Evolutionary conservation across 2,329 filamentous ascomycete species (phyloP).

Genomic region (Fusarium subtropicale): DNA sequence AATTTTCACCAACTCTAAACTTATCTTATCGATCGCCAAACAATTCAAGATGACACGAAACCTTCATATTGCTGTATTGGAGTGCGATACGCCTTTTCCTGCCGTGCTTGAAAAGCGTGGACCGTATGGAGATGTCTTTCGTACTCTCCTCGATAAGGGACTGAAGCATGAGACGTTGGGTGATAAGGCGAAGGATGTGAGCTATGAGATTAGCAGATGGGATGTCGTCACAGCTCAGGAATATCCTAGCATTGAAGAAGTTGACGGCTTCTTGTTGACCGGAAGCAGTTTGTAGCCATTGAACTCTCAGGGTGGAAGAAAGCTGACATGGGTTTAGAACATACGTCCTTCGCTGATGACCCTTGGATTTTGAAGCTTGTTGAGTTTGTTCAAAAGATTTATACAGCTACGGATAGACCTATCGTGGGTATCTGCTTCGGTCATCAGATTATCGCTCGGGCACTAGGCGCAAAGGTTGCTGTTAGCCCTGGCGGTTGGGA

Average conservation of each 20-base stretch:
- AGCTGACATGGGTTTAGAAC: slow-evolving; percentile 33
- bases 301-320: rapidly evolving
- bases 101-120: slow-evolving; percentile 44
- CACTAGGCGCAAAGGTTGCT: slow-evolving; percentile 53
- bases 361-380: slow-evolving; percentile 57
- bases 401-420: slow-evolving; percentile 46
- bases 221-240: slow-evolving; percentile 48
- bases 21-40: background rate
- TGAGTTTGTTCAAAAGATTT: slow-evolving; percentile 49
- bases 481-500: slow-evolving; percentile 57
- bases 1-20: background rate
- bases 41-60: slow-evolving; percentile 35
- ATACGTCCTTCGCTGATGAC: slow-evolving; percentile 54
- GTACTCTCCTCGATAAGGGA: slow-evolving; percentile 44
- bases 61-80: slow-evolving; percentile 47
- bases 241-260: slow-evolving; percentile 46
- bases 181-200: slow-evolving; percentile 28
- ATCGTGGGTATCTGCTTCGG: slow-evolving; percentile 61
- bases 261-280: slow-evolving; percentile 50
- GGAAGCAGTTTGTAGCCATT: slow-evolving; percentile 49
- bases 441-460: slow-evolving; percentile 59
- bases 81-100: slow-evolving; percentile 51
- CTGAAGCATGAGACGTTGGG: slow-evolving; percentile 39
- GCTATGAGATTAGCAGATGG: slow-evolving; percentile 47
- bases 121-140: slow-evolving; percentile 50